Percentiles rank a stretch among this genome's conserved stretches.
Conservation (phyloP, 208 protist genomes). For the Leishmania tarentolae region DNA sequence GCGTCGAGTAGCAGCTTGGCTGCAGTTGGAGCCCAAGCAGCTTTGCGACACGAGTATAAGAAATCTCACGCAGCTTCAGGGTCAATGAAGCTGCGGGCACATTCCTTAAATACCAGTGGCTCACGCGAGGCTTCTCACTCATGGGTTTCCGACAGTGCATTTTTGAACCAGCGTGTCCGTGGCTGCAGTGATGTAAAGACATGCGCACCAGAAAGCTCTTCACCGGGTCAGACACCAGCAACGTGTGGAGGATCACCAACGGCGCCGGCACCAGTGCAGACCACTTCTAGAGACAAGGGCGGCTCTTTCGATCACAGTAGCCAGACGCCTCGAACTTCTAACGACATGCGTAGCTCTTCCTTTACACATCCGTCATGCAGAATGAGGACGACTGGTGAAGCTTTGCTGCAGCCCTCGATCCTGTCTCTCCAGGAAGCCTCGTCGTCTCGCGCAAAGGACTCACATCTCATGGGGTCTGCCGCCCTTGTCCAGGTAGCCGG, state of each 20-base stretch:
- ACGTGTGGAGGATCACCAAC: neutral
- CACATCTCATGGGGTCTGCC: conserved; percentile 33
- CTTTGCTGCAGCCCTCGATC: neutral
- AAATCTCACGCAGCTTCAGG: neutral
- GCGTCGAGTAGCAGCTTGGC: neutral
- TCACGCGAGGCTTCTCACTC: neutral
- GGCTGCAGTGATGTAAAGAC: too few relatives aligned
- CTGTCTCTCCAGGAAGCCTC: neutral
- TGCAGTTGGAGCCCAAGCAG: conserved; percentile 16
- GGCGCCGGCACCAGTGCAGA: neutral
- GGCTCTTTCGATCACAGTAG: neutral
- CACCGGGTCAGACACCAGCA: neutral
- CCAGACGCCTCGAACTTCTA: neutral
- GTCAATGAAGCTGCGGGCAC: neutral
- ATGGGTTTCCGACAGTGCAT: neutral
- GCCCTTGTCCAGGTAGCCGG: conserved; percentile 23
- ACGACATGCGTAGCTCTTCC: neutral
- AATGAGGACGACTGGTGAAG: neutral
- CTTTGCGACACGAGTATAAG: conserved; percentile 19
- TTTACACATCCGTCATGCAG: neutral
- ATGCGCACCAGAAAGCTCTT: neutral
- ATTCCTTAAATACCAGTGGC: neutral
- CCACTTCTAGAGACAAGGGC: neutral
- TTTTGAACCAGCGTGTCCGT: neutral
- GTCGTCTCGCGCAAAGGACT: conserved; percentile 16